Evolutionary conservation across 208 protist genomes (phyloP).

Genomic region (Leishmania guyanensis): DNA sequence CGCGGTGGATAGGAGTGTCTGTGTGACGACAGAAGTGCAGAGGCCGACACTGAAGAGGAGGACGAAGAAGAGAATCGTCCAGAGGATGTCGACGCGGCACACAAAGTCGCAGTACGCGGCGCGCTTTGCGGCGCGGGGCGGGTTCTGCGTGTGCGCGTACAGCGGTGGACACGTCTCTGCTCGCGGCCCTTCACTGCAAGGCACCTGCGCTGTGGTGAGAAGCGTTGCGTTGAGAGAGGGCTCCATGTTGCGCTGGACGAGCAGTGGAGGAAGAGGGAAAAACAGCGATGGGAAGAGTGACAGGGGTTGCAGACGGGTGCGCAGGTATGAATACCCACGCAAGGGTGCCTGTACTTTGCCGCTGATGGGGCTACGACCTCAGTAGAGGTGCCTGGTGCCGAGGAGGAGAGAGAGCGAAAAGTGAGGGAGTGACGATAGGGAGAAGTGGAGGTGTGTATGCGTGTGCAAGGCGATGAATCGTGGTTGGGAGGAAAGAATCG

Average conservation of each 20-base stretch:
- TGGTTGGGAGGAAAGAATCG: background rate
- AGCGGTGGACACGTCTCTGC: background rate
- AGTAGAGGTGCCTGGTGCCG: background rate
- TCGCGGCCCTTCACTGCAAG: background rate
- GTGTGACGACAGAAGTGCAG: conserved; percentile 9
- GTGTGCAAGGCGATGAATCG: background rate
- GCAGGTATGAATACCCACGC: background rate
- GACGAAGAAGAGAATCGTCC: conserved; percentile 8
- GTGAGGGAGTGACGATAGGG: too few species aligned
- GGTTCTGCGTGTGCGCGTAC: background rate
- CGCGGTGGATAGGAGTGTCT: background rate
- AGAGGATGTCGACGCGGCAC: conserved; percentile 20
- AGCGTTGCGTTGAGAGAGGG: background rate
- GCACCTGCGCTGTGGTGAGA: too few species aligned
- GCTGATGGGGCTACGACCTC: background rate
- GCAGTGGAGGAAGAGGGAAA: background rate
- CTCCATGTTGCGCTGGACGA: background rate
- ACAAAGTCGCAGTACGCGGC: background rate
- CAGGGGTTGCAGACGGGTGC: background rate
- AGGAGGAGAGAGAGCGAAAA: background rate
- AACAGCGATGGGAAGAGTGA: background rate
- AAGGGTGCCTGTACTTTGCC: background rate
- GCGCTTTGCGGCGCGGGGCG: background rate
- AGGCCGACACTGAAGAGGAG: background rate
- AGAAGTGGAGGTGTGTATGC: background rate